Evolutionary conservation across 2,329 filamentous ascomycete species (phyloP).

Genomic region (Apiospora arundinis): DNA sequence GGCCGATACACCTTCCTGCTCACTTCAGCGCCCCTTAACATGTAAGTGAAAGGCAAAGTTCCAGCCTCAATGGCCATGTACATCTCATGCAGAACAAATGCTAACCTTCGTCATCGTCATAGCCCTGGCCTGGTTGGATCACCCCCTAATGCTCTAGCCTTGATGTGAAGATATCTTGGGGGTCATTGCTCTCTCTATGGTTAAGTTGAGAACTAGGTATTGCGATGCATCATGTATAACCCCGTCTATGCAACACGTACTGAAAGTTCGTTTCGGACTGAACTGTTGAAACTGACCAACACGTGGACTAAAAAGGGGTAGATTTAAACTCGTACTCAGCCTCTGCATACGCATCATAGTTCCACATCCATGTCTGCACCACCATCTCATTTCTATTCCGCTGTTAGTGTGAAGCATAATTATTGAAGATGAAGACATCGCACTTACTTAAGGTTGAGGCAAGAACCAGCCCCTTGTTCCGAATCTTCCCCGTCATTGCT

Average conservation of each 20-base stretch:
- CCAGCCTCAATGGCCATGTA: too few relatives aligned
- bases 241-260: too few relatives aligned
- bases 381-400: not conserved
- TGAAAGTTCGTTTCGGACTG: not conserved
- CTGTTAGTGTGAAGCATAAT: not conserved
- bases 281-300: rapidly evolving
- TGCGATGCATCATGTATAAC: too few relatives aligned
- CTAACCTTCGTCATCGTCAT: not conserved
- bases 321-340: not conserved
- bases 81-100: not conserved
- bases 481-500: not conserved
- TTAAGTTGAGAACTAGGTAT: too few relatives aligned
- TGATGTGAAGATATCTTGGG: conserved; percentile 35
- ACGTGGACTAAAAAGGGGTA: conserved; percentile 8
- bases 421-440: not conserved
- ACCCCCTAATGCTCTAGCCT: conserved; percentile 47
- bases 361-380: not conserved
- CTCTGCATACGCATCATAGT: not conserved
- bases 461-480: not conserved
- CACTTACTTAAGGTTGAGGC: not conserved
- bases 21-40: conserved; percentile 48
- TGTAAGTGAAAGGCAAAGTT: conserved; percentile 25
- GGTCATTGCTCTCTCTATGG: too few relatives aligned
- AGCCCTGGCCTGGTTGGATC: conserved; percentile 45
- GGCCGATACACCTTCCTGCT: conserved; percentile 50